Conservation (phyloP, 768 basidiomycete genomes). For the Termitomyces sp. region DNA sequence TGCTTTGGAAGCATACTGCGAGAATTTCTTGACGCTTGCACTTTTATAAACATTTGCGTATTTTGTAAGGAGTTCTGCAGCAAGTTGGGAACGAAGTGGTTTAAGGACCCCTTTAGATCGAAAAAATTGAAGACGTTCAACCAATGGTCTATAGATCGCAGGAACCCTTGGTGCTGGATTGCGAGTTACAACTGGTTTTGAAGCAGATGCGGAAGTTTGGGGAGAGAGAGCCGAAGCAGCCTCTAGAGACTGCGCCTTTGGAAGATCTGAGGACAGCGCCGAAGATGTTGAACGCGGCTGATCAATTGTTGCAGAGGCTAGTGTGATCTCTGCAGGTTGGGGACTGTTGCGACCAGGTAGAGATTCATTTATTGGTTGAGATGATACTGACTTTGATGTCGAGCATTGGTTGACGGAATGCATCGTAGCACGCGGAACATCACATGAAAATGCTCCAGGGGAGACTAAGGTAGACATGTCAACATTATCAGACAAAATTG, state of each 20-base stretch:
- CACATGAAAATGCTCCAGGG: background rate
- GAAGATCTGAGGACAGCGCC: background rate
- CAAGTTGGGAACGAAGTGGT: constrained; percentile 31
- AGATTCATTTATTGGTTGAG: background rate
- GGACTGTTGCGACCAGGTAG: background rate
- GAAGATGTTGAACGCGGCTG: background rate
- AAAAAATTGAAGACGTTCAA: constrained; percentile 23
- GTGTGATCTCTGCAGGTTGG: background rate
- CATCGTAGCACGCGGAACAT: background rate
- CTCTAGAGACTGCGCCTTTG: background rate
- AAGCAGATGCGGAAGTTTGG: background rate
- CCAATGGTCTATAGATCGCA: constrained; percentile 24
- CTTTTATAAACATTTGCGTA: constrained; percentile 23
- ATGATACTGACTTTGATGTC: background rate
- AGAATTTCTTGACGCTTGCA: constrained; percentile 38
- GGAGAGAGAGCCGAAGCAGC: background rate
- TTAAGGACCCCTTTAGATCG: constrained; percentile 22
- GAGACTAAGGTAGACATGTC: background rate
- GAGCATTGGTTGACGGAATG: background rate
- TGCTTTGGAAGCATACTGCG: constrained; percentile 33
- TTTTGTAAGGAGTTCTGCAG: constrained; percentile 19
- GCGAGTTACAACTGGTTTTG: background rate
- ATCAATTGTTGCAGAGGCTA: background rate
- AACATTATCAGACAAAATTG: background rate
- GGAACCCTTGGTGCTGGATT: background rate